Percentiles rank a stretch among this genome's conserved stretches.
phyloP scores from a whole-genome alignment of 805 yeast species.

The Sugiyamaella marilandica region DNA sequence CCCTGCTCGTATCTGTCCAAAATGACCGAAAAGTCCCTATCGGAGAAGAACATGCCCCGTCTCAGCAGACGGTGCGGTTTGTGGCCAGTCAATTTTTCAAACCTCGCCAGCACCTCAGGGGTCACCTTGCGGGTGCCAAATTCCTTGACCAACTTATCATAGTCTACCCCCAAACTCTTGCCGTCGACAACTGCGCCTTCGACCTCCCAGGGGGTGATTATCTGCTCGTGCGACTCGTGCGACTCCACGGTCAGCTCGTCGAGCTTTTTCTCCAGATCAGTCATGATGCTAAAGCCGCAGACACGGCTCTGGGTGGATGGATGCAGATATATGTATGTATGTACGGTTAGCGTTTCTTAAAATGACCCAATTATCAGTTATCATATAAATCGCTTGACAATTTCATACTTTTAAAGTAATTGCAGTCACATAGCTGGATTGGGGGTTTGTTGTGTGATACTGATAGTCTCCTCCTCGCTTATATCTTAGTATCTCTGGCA shows the following conservation, averaged over 20 bases:
- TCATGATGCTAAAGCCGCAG: neutral
- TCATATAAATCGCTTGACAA: no score
- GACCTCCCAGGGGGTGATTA: conserved; percentile 96
- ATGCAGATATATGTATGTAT: neutral
- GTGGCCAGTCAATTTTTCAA: conserved; percentile 77
- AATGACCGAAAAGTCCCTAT: conserved; percentile 60
- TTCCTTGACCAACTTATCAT: conserved; percentile 76
- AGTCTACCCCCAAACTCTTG: conserved; percentile 82
- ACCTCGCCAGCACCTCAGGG: conserved; percentile 67
- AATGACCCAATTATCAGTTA: no score
- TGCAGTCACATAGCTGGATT: no score
- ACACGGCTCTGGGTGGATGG: neutral
- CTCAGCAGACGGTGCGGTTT: conserved; percentile 86
- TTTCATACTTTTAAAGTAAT: no score
- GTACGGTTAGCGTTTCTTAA: neutral
- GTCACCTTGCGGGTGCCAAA: conserved; percentile 80
- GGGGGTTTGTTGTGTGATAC: no score
- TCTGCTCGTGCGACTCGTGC: conserved; percentile 36
- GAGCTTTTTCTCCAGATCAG: conserved; percentile 13
- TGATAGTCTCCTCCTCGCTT: no score
- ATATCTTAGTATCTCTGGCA: no score
- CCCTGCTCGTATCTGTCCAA: conserved; percentile 90
- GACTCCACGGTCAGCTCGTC: conserved; percentile 13
- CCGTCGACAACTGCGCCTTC: conserved; percentile 98
- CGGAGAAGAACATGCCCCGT: conserved; percentile 89